A percentile compares a stretch with the other conserved stretches of the same genome.
phyloP scores from a whole-genome alignment of 202 grass and related monocot species.

The Eragrostis tef region DNA sequence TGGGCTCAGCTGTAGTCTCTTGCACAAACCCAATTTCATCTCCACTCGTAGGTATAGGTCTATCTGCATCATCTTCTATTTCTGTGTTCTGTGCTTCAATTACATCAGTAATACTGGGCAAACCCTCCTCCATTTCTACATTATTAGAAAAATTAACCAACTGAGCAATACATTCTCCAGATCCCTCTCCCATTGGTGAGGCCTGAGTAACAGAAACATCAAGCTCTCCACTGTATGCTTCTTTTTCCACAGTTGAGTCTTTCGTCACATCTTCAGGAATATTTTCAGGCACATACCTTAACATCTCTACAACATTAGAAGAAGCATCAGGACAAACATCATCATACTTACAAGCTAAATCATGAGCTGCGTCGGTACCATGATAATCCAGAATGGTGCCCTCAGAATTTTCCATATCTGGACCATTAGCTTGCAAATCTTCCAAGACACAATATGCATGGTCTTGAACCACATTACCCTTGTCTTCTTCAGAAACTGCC shows the following conservation, averaged over 20 bases:
- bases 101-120: constrained; percentile 24
- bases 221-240: constrained; percentile 42
- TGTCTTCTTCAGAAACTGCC: constrained; percentile 20
- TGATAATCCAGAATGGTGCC: constrained; percentile 32
- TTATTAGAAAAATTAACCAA: constrained; percentile 35
- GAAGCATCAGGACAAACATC: constrained; percentile 36
- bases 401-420: constrained; percentile 39
- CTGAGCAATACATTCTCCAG: constrained; percentile 21
- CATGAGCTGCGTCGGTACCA: constrained; percentile 18
- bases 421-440: constrained; percentile 38
- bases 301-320: constrained; percentile 43
- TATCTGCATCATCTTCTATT: constrained; percentile 34
- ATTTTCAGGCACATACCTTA: constrained; percentile 34
- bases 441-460: constrained; percentile 37
- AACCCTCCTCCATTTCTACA: constrained; percentile 26
- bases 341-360: constrained; percentile 45
- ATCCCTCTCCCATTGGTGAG: constrained; percentile 32
- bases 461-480: constrained; percentile 26
- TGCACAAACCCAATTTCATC: constrained; percentile 30
- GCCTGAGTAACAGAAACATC: constrained; percentile 46
- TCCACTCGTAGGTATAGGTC: constrained; percentile 25
- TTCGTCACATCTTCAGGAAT: constrained; percentile 26
- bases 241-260: constrained; percentile 40
- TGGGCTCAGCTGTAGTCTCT: not conserved
- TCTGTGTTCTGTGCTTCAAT: constrained; percentile 36